Evolutionary conservation across 1,284 basidiomycete genomes (phyloP).

Genomic region (Trametes pubescens): DNA sequence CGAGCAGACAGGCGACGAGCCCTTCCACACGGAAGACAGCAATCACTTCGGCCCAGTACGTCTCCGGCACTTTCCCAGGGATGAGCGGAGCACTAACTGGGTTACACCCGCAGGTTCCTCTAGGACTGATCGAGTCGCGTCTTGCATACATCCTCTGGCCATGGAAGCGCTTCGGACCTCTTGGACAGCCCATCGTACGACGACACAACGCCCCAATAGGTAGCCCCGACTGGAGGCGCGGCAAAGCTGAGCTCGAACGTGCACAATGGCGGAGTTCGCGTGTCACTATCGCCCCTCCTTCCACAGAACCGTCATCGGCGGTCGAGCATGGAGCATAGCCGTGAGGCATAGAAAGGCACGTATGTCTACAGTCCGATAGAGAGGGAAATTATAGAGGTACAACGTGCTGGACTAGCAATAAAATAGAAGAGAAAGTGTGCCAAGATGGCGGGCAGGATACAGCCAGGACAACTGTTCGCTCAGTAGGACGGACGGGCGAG

Average conservation of each 20-base stretch:
- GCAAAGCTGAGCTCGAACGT: constrained; percentile 55
- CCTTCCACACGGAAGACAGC: constrained; percentile 74
- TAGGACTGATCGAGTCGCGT: constrained; percentile 69
- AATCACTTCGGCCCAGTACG: constrained; percentile 76
- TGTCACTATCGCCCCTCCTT: constrained; percentile 42
- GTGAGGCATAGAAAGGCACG: constrained; percentile 10
- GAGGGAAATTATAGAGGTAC: constrained; percentile 33
- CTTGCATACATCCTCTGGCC: constrained; percentile 72
- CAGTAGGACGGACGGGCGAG: background rate
- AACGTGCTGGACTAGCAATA: constrained; percentile 33
- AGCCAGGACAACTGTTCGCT: constrained; percentile 2
- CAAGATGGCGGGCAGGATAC: constrained; percentile 4
- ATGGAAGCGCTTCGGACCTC: constrained; percentile 56
- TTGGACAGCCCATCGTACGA: constrained; percentile 41
- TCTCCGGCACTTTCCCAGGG: constrained; percentile 10
- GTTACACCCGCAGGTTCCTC: constrained; percentile 56
- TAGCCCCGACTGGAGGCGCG: constrained; percentile 50
- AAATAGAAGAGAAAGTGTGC: constrained; percentile 18
- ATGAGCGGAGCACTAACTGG: background rate
- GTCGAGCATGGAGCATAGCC: background rate
- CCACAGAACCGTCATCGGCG: background rate
- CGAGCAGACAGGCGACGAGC: constrained; percentile 61
- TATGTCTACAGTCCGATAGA: constrained; percentile 26
- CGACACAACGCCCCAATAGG: constrained; percentile 42
- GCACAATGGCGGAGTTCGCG: constrained; percentile 53